Evolutionary conservation across 2,329 filamentous ascomycete genomes (phyloP).

Genomic region (Cladobotryum mycophilum): DNA sequence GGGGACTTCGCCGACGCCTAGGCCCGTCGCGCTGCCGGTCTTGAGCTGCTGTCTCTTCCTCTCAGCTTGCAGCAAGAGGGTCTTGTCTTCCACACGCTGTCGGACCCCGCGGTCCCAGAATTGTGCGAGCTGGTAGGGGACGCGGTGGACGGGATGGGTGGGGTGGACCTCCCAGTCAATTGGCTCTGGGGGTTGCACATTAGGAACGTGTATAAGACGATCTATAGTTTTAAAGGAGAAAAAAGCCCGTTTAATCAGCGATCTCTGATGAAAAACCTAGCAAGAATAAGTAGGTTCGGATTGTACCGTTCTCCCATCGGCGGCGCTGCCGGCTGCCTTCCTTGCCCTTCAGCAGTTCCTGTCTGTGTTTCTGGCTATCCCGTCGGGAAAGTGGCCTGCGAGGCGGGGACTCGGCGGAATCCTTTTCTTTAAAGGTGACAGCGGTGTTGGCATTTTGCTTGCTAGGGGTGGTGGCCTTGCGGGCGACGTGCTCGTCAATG

Average conservation of each 20-base stretch:
- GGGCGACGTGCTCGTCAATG: constrained; percentile 50
- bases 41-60: constrained; percentile 42
- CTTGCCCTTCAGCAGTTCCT: constrained; percentile 78
- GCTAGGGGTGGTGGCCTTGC: constrained; percentile 11
- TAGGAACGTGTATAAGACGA: constrained; percentile 78
- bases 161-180: constrained; percentile 78
- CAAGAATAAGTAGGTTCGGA: background rate
- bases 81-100: constrained; percentile 44
- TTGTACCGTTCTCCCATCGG: constrained; percentile 87
- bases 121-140: constrained; percentile 85
- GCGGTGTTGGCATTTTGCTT: constrained; percentile 12
- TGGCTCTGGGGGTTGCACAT: constrained; percentile 74
- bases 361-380: constrained; percentile 57
- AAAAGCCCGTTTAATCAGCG: constrained; percentile 12
- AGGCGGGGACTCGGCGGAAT: constrained; percentile 26
- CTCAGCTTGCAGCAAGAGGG: constrained; percentile 31
- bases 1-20: constrained; percentile 57
- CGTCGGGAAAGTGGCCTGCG: constrained; percentile 41
- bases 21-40: constrained; percentile 34
- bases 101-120: constrained; percentile 64
- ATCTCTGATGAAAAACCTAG: background rate
- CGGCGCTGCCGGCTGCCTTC: constrained; percentile 81
- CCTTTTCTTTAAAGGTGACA: constrained; percentile 17
- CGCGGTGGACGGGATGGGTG: constrained; percentile 67
- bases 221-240: constrained; percentile 52